Base-by-base conservation (phyloP, 1,139 yeast genomes). In the Hemisphaericaspora subhashii region DNA sequence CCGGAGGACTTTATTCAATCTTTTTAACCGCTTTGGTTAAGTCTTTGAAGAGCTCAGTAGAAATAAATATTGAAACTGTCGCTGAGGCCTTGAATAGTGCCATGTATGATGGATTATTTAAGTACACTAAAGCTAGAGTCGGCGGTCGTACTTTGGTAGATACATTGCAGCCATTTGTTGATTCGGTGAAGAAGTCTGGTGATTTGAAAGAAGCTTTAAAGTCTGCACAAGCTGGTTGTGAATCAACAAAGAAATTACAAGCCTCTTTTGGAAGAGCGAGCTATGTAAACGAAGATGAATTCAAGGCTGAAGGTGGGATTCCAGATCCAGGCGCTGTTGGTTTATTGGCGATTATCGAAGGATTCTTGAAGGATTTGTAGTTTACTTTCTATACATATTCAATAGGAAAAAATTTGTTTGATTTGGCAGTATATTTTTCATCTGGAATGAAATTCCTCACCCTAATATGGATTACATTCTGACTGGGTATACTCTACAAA, bases 301-400 rank as follows among this genome's bases (percentile, higher is more conserved):
- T 71, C 40, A 54, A 64, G 42, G 64, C 59, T 7, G 72, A 68
- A 38, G 81, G 81, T n/a, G 81, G 81, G 1, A 74, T 89, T 29
- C 96, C 96, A 2, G 98, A 90, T 54, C 97, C 98, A 2, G 98
- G 98, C 50, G 97, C 98, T 1, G 78, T 83, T 39, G 94, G 94
- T 5, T 64, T 85, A 12, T 81, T 83, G 36, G 87, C 84, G 18
- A 68, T 83, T 41, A 63, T 84, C 38, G 77, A 78, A 47, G 90
- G 90, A 32, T 74, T 70, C 44, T 18, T 33, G 35, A 12, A 17
- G 22, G 34, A 25, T 12, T 23, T 30, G 25, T 28, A 15, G 29
- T 9, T 11, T 13, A 15, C n/a, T 5, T n/a, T 18, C 16, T 29
- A 7, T 11, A 15, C 4, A 22, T 13, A 15, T 24, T 5, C 15